Evolutionary conservation across 371 early-diverging fungal genomes (phyloP), one percentile per base, ranked within the genome.

Genomic region (Dinochytrium kinnereticum): DNA sequence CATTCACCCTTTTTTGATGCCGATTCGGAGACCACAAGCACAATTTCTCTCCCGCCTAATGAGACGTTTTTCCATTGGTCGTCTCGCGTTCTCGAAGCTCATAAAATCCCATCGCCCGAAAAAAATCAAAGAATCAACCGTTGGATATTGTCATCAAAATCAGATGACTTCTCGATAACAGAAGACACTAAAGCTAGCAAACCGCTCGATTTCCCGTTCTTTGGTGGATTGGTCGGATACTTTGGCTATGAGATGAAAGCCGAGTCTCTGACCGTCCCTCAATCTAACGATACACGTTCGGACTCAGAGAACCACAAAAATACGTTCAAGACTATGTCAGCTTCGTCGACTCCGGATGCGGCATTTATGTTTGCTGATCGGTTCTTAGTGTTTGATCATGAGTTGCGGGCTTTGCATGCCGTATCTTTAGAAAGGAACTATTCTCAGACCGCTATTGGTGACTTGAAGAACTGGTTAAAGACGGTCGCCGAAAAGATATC

Each of bases 211-310:
- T 89, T 91, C 53, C 82, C 84, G 51, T 95, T 95, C 64, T 80
- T 86, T 26, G 90, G 95, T 61, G 98, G 98, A 0, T 80, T 96
- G 75, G 83, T 95, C 0, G 98, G 98, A 0, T 94, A 94, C 77
- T 89, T 96, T 81, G 95, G 95, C 0, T 98, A 97, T 75, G 98
- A 96, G 72, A 94, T 98, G 96, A 93, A 93, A 76, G 78, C 88
- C 21, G 95, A 96, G 78, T 86, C 89, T 64, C 59, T 94, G 80
- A 55, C 88, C 84, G 44, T 80, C 53, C 30, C 37, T 44, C 44
- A 44, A 38, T 37, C 61, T 2, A 37, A 68, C 30, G 51, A 13
- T 26, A 44, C 44, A 44, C 19, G 13, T 44, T 44, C 44, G 7
- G 44, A 7, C 7, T n/a, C n/a, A n/a, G n/a, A n/a, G n/a, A n/a